A percentile compares a stretch with the other conserved stretches of the same genome.
Evolutionary conservation across 2,329 filamentous ascomycete genomes (phyloP).

Genomic region (Ophiostoma tasmaniense): DNA sequence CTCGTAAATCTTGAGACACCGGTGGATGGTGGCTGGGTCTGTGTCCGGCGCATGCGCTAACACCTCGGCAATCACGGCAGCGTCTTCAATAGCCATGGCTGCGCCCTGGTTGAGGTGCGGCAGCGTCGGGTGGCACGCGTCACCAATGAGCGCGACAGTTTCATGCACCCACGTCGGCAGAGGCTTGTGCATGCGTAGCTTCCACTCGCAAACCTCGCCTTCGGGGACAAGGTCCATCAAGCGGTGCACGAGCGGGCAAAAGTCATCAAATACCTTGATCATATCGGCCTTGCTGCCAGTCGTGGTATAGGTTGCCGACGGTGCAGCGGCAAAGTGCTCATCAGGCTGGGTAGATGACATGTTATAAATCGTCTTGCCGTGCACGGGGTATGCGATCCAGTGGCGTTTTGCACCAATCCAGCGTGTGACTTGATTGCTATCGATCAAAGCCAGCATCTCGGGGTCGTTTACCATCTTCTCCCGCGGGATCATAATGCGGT

Average conservation of each 20-base stretch:
- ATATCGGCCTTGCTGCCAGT: background rate
- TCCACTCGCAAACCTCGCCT: background rate
- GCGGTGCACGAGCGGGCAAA: background rate
- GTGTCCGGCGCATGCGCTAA: background rate
- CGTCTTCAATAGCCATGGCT: background rate
- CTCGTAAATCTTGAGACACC: background rate
- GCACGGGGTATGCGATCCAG: slow-evolving; percentile 70
- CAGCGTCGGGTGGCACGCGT: background rate
- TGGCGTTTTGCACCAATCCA: slow-evolving; percentile 71
- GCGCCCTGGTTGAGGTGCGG: background rate
- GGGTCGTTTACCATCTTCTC: slow-evolving; percentile 58
- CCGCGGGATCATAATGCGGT: slow-evolving; percentile 67
- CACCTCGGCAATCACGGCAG: background rate
- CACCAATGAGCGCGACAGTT: background rate
- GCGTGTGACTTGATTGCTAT: slow-evolving; percentile 58
- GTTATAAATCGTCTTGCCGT: slow-evolving; percentile 57
- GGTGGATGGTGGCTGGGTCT: background rate
- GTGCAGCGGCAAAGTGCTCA: background rate
- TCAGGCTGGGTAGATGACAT: slow-evolving; percentile 37
- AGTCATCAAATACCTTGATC: background rate
- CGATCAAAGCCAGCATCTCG: slow-evolving; percentile 56
- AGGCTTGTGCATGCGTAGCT: background rate
- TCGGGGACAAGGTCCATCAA: background rate
- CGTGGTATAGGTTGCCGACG: background rate
- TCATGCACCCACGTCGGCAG: background rate